These are phyloP conservation scores for Albizia julibrissin DNA, from an alignment of 306 rosid genomes.

Conservation along the genomic window DNA sequence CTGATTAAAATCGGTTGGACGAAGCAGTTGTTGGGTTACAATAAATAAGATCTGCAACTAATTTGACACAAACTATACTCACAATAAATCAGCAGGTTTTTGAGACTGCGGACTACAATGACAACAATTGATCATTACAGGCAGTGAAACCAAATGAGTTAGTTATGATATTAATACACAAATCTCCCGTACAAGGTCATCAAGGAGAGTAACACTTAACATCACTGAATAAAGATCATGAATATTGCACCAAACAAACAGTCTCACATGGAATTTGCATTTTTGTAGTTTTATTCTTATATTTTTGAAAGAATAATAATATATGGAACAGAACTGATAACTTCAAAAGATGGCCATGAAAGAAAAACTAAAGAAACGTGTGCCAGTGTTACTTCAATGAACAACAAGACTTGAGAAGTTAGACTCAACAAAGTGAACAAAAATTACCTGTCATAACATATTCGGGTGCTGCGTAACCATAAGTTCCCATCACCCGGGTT, in stretches of 20 bases:
- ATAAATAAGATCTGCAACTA: background rate
- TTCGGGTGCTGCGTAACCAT: constrained; percentile 93
- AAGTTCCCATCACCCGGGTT: constrained; percentile 94
- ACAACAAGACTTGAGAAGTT: background rate
- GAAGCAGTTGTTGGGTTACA: background rate
- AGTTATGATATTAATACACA: constrained; percentile 6
- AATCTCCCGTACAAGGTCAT: background rate
- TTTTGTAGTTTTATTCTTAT: background rate
- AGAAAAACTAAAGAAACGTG: background rate
- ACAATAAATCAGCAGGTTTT: background rate
- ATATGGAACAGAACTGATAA: background rate
- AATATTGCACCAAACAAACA: background rate
- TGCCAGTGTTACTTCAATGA: background rate
- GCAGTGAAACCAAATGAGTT: background rate
- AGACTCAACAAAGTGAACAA: background rate
- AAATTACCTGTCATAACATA: constrained; percentile 88
- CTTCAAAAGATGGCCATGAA: background rate
- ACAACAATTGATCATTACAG: background rate
- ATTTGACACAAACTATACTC: background rate
- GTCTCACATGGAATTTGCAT: background rate
- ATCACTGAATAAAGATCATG: background rate
- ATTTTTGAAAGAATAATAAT: background rate
- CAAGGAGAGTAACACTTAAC: background rate
- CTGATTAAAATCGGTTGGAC: background rate
- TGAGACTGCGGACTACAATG: background rate